Evolutionary conservation across 2,329 filamentous ascomycete genomes (phyloP), one percentile per base, ranked within the genome.

Genomic region (Cladophialophora chaetospira): DNA sequence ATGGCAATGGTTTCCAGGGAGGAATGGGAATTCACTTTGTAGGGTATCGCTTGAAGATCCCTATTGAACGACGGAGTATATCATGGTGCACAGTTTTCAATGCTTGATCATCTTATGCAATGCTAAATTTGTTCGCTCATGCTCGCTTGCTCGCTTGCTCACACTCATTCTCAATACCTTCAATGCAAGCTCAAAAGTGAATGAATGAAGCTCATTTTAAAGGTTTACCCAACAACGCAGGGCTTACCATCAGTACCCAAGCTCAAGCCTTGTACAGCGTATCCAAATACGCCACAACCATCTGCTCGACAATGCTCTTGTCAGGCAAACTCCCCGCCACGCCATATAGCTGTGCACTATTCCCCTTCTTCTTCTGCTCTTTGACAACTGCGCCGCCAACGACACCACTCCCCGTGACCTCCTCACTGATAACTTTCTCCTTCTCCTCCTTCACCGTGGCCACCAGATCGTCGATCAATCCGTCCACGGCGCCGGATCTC

Each of bases 291-390:
- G 91, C 93, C 65, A 82, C 89, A 1, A 92, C 93, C 70, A 99
- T 75, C 67, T 96, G 90, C 63, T 90, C 89, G 28, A 99, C 91
- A 29, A 99, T 87, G 65, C 88, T 91, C 82, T 97, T 97, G 72
- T 99, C 95, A 1, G 94, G 94, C 72, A 99, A 75, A 68, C 89
- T 95, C 4, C 94, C 94, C 0, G 94, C 94, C 55, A 99, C 92
- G 53, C 94, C 94, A 73, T 99, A 99, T 61, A 99, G 76, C 3
- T 92, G 92, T 1, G 91, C 89, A 11, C 90, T 86, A 71, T 96
- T 89, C 2, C 76, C 85, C 4, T 81, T 80, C 3, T 75, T 85
- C 5, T 81, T 80, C 51, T 75, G 76, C n/a, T 68, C 69, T 28
- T 63, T 63, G 23, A 61, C 40, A 3, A 48, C 35, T 4, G 56